phyloP scores from a whole-genome alignment of 306 rosid genomes.

The Vicia villosa region DNA sequence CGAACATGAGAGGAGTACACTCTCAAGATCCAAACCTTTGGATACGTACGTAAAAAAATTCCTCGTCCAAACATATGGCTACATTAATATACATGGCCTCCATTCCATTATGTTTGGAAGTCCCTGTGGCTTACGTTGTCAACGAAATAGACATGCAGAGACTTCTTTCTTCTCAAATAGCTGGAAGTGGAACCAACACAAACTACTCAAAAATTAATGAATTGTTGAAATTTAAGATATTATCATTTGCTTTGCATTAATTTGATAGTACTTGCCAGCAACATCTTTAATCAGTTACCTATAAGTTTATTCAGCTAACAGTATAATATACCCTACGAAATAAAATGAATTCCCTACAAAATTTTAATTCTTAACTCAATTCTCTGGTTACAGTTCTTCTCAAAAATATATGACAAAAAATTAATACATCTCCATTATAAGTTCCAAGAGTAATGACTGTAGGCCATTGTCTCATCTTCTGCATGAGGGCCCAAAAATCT shows the following conservation, averaged over 20 bases:
- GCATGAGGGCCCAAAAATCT: constrained; percentile 40
- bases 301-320: neutral
- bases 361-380: neutral
- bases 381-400: no score
- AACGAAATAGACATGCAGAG: neutral
- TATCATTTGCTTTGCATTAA: constrained; percentile 23
- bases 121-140: neutral
- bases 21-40: no score
- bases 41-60: no score
- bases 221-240: neutral
- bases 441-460: constrained; percentile 1
- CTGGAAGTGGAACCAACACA: neutral
- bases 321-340: no score
- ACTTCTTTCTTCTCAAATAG: neutral
- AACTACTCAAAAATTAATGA: neutral
- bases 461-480: constrained; percentile 23
- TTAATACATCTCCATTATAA: neutral
- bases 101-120: neutral
- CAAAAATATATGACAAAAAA: neutral
- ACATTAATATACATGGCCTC: neutral
- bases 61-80: no score
- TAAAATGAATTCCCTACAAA: neutral
- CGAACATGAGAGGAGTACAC: no score
- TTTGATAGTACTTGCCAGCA: neutral
- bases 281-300: neutral